Conservation (phyloP, 805 yeast species). For the Candida odintsovae region DNA sequence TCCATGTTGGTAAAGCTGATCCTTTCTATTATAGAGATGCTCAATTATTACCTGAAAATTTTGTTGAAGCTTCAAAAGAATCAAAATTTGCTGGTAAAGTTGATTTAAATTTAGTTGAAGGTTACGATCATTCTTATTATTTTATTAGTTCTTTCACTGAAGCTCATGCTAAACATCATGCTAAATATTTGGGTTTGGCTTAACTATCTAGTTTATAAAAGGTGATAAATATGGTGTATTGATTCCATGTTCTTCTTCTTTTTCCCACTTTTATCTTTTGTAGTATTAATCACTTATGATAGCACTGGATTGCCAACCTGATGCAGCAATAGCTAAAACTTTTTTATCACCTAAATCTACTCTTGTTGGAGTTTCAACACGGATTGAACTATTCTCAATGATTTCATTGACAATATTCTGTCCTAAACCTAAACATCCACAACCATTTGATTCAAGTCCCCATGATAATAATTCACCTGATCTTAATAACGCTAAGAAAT, state of each 20-base stretch:
- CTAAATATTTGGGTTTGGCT: constrained; percentile 45
- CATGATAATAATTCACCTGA: constrained; percentile 55
- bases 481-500: constrained; percentile 53
- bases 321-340: constrained; percentile 59
- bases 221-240: not conserved
- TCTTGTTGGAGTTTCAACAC: constrained; percentile 38
- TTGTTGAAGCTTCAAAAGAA: constrained; percentile 51
- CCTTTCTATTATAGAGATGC: constrained; percentile 53
- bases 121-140: constrained; percentile 88
- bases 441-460: constrained; percentile 58
- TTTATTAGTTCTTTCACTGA: constrained; percentile 75
- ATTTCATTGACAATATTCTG: constrained; percentile 15
- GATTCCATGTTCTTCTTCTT: not conserved
- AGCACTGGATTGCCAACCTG: constrained; percentile 80
- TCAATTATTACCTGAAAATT: constrained; percentile 73
- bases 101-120: constrained; percentile 59
- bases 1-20: constrained; percentile 80
- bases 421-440: constrained; percentile 75
- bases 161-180: constrained; percentile 84
- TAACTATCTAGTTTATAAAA: constrained; percentile 15
- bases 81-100: constrained; percentile 57
- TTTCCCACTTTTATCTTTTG: constrained; percentile 4
- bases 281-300: constrained; percentile 28
- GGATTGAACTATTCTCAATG: constrained; percentile 19
- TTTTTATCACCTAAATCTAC: constrained; percentile 19